These are phyloP conservation scores for Diaporthe batatas DNA, from an alignment of 2,329 filamentous ascomycete genomes.

Conservation along the genomic window DNA sequence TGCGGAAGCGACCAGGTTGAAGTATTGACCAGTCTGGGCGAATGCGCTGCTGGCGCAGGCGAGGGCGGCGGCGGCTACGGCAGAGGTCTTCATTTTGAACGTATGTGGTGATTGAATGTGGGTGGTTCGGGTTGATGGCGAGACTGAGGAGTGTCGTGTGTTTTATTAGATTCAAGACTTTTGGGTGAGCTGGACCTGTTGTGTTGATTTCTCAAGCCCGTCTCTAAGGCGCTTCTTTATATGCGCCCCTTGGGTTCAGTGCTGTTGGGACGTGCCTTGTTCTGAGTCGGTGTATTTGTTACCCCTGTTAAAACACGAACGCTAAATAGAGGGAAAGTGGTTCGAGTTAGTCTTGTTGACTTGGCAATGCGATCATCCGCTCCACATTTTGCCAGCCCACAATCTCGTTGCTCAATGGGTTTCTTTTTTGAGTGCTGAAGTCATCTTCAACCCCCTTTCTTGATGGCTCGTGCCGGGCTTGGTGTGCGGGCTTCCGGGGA, in stretches of 20 bases:
- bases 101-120: not conserved
- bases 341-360: constrained; percentile 6
- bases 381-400: constrained; percentile 25
- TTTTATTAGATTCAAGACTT: not conserved
- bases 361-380: constrained; percentile 24
- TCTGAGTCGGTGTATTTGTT: constrained; percentile 21
- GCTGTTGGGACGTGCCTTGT: constrained; percentile 14
- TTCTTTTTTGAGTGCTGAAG: constrained; percentile 11
- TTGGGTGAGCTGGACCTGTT: not conserved
- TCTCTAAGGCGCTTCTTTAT: constrained; percentile 11
- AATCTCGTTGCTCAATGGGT: constrained; percentile 31
- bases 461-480: constrained; percentile 6
- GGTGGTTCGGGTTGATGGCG: not conserved
- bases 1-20: constrained; percentile 26
- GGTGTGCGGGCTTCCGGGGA: not conserved
- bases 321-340: constrained; percentile 16
- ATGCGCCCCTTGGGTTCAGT: not conserved
- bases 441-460: constrained; percentile 20
- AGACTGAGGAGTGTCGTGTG: not conserved
- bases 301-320: constrained; percentile 19
- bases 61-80: constrained; percentile 15
- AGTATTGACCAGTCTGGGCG: constrained; percentile 10
- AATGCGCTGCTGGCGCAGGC: constrained; percentile 26
- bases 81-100: constrained; percentile 15
- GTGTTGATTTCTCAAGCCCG: not conserved